phyloP scores from a whole-genome alignment of 345 rosid genomes.

The Adansonia digitata region DNA sequence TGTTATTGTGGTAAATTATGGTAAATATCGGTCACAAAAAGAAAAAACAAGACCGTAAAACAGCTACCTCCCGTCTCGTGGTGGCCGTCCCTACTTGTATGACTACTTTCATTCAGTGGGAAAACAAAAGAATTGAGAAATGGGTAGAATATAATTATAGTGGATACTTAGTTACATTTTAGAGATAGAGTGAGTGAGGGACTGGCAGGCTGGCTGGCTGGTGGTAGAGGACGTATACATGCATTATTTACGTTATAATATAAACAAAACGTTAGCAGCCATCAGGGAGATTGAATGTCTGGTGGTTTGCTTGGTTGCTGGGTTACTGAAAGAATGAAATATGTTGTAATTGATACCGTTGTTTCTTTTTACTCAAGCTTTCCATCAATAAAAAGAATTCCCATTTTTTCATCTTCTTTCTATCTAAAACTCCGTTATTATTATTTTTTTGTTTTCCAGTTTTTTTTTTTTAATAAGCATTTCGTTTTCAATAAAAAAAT shows the following conservation, averaged over 20 bases:
- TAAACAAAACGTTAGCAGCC: conserved; percentile 42
- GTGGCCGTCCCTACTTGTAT: too few relatives aligned
- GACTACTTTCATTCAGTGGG: background rate
- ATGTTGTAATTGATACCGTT: conserved; percentile 37
- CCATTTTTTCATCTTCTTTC: conserved; percentile 18
- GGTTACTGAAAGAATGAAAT: conserved; percentile 41
- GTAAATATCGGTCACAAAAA: too few relatives aligned
- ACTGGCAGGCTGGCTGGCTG: conserved; percentile 39
- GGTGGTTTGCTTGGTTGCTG: conserved; percentile 43
- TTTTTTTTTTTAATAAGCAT: too few relatives aligned
- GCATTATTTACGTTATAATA: conserved; percentile 46
- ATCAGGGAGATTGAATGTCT: conserved; percentile 34
- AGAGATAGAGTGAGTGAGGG: conserved; percentile 25
- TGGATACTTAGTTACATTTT: conserved; percentile 16
- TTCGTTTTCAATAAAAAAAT: too few relatives aligned
- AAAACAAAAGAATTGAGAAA: background rate
- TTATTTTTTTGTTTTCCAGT: too few relatives aligned
- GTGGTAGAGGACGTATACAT: conserved; percentile 41
- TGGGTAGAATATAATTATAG: background rate
- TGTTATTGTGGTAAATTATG: too few relatives aligned
- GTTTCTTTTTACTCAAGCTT: conserved; percentile 33
- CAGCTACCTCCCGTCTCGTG: too few relatives aligned
- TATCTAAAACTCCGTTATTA: background rate
- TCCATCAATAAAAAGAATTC: conserved; percentile 43
- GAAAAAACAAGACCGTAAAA: too few relatives aligned